Base-by-base conservation (phyloP, 2,329 filamentous ascomycete genomes). In the Chaetomiaceae sp. region DNA sequence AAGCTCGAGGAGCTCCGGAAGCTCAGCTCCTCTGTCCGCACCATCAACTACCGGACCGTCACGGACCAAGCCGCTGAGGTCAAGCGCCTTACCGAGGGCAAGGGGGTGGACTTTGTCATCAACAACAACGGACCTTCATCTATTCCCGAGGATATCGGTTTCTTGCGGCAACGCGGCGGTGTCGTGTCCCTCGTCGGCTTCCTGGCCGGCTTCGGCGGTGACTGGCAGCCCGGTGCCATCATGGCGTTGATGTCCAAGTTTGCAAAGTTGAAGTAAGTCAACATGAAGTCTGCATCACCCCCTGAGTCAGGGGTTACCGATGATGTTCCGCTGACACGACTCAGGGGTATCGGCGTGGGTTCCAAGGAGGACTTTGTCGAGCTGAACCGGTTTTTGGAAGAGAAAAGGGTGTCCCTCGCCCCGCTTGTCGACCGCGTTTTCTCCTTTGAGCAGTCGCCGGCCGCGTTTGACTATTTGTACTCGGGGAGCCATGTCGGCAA, bases 61-160 rank as follows among this genome's bases (percentile, higher is more conserved):
- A 14, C 44, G 1, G 58, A 60, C 22, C 56, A 59, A 17, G 48
- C 43, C 12, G 53, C 57, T 1, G 63, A 65, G 19, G 53, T 62
- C 3, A 42, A 38, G 20, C 47, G 53, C 1, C 46, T 64, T 6
- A 66, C 63, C 1, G 47, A 57, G 22, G 63, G 63, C 23, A 55
- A 54, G 23, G 65, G 65, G 6, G 65, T 65, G 3, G 60, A 65
- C 42, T 25, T 61, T 23, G 60, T 67, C 2, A 20, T 67, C 39
- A 66, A 66, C 56, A 66, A 64, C 39, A 55, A 42, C 6, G 64
- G 64, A 0, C 59, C 59, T 6, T 47, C 17, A 8, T 61, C 60
- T 4, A 54, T 65, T 11, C 57, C 57, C 3, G 39, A 58, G 0
- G 61, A 66, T 20, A 48, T 65, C 23, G 47, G 29, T 20, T 50